Conservation (phyloP, 768 basidiomycete genomes). For the Cystofilobasidium capitatum region DNA sequence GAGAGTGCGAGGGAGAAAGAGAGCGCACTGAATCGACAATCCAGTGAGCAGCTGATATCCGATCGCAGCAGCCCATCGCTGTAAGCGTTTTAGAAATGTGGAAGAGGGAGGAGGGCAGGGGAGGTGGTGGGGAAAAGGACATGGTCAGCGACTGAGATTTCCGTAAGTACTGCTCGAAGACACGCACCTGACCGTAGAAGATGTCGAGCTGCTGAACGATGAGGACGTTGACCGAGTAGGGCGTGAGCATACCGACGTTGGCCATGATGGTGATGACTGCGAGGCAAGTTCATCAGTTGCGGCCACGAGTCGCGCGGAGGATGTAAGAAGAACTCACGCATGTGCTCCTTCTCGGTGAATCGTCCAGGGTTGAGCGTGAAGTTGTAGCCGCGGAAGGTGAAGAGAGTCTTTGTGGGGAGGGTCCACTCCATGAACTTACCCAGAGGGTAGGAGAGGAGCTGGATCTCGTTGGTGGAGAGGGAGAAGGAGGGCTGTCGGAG, state of each 20-base stretch:
- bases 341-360: constrained; percentile 34
- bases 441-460: constrained; percentile 22
- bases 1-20: too few species aligned
- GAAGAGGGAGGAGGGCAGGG: too few species aligned
- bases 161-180: too few species aligned
- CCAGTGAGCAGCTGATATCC: too few species aligned
- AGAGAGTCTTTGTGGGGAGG: constrained; percentile 16
- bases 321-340: constrained; percentile 3
- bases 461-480: constrained; percentile 23
- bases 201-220: constrained; percentile 29
- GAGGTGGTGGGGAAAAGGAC: too few species aligned
- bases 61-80: too few species aligned
- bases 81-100: too few species aligned
- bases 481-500: constrained; percentile 18
- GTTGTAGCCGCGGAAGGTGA: constrained; percentile 15
- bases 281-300: too few species aligned
- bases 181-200: constrained; percentile 30
- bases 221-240: constrained; percentile 34
- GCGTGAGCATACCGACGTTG: not conserved
- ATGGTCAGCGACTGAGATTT: too few species aligned
- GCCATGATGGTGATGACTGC: constrained; percentile 28
- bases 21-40: too few species aligned
- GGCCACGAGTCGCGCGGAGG: not conserved
- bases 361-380: constrained; percentile 20
- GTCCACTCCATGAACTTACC: constrained; percentile 10